Percentiles rank a stretch among this genome's conserved stretches.
Conservation (phyloP, 805 yeast species). For the Hanseniaspora mollemarum region DNA sequence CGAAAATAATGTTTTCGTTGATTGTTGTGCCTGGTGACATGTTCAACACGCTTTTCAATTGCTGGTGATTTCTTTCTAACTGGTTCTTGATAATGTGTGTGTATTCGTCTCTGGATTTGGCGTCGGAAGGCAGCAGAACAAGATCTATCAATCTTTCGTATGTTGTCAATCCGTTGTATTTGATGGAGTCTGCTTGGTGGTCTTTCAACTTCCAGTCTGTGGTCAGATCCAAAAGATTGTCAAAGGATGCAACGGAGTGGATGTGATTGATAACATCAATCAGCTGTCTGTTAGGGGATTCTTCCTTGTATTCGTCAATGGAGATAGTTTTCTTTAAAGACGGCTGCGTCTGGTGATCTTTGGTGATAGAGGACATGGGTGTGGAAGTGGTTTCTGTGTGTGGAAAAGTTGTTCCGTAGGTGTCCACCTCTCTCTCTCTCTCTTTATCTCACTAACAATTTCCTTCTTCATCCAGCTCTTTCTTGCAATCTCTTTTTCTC, state of each 20-base stretch:
- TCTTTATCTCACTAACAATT: no score
- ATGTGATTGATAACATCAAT: slow-evolving; percentile 12
- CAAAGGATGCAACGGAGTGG: slow-evolving; percentile 10
- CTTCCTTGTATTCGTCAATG: slow-evolving; percentile 11
- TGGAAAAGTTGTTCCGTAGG: no score
- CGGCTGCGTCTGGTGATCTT: no score
- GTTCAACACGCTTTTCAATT: slow-evolving; percentile 28
- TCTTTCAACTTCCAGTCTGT: slow-evolving; percentile 14
- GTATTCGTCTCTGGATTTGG: slow-evolving; percentile 12
- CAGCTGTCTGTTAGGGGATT: slow-evolving; percentile 5
- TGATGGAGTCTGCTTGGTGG: slow-evolving; percentile 3
- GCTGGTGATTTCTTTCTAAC: slow-evolving; percentile 26
- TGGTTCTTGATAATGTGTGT: slow-evolving; percentile 22
- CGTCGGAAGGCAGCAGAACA: slow-evolving; percentile 2
- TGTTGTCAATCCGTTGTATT: slow-evolving; percentile 13
- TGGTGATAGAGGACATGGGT: background rate
- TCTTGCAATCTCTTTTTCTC: no score
- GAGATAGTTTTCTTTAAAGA: background rate
- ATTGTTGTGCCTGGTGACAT: slow-evolving; percentile 29
- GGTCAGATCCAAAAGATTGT: background rate
- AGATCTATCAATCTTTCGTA: slow-evolving; percentile 13
- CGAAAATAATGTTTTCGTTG: slow-evolving; percentile 22
- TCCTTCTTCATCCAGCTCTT: no score
- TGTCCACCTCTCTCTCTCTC: no score
- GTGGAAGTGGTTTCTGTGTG: background rate